Base-by-base conservation (phyloP, 139 green algal genomes). In the Chlorella sp. region DNA sequence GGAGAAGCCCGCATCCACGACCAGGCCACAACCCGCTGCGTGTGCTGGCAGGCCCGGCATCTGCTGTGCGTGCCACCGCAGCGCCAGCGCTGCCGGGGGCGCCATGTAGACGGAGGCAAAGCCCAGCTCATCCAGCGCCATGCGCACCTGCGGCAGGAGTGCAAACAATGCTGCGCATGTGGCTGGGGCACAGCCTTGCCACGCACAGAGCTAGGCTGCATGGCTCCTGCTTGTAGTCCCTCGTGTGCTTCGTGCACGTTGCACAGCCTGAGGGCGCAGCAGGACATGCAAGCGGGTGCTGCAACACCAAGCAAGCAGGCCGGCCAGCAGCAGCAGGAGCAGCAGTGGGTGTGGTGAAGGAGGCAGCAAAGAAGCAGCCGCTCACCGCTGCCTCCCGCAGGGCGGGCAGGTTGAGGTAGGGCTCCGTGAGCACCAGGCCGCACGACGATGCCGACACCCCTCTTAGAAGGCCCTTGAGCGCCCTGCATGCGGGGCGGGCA, bases 121-220 rank as follows among this genome's bases (percentile, higher is more conserved):
- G 12, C 93, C 91, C 74, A 97, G 90, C 51, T 96, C 93, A 67
- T 97, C 92, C 85, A 98, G 96, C 17, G 96, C 90, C 64, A 96
- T 69, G 92, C 96, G 89, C 72, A 80, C 16, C 3, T 60, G 51
- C 51, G 13, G 51, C 51, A 11, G 44, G 12, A 21, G 51, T 21
- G 51, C 12, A 20, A 25, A 74, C 44, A 51, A 9, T 9, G 9
- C 44, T 9, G 44, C 6, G 44, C 7, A 51, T 51, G 6, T 51
- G 44, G 7, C 44, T 9, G 6, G 44, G 44, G 9, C 6, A 6
- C 44, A 51, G 7, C 44, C 44, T 51, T 6, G 44, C 44, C 44
- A 51, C 9, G 9, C 44, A 9, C 44, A 51, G 44, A 9, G 9
- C 44, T 6, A 6, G 6, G 44, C 44, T 51, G 44, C 44, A 51